Conservation (phyloP, 805 yeast species). For the Saccharomycopsis fibuligera region DNA sequence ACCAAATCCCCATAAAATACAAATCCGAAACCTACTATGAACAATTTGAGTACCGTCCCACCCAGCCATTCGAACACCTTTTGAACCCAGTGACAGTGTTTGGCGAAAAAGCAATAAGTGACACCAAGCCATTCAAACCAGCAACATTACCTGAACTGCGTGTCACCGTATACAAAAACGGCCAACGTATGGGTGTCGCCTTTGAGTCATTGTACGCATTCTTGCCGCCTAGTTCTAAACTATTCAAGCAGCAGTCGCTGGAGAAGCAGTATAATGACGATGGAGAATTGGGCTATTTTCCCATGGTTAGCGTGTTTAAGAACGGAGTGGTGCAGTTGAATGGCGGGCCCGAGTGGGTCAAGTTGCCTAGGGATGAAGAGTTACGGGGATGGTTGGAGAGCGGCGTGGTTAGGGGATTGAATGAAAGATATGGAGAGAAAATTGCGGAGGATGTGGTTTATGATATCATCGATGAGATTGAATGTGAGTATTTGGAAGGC, state of each 20-base stretch:
- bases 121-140: slow-evolving; percentile 38
- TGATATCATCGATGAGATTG: slow-evolving; percentile 83
- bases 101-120: slow-evolving; percentile 61
- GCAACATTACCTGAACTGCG: slow-evolving; percentile 51
- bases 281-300: slow-evolving; percentile 84
- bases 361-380: slow-evolving; percentile 35
- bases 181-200: slow-evolving; percentile 56
- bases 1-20: slow-evolving; percentile 81
- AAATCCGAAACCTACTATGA: slow-evolving; percentile 76
- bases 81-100: slow-evolving; percentile 65
- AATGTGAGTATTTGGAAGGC: slow-evolving; percentile 45
- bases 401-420: slow-evolving; percentile 40
- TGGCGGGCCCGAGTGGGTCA: slow-evolving; percentile 58
- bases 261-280: slow-evolving; percentile 51
- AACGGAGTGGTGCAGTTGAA: slow-evolving; percentile 71
- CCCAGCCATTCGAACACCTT: slow-evolving; percentile 67
- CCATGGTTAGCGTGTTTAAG: slow-evolving; percentile 76
- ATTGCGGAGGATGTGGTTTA: slow-evolving; percentile 76
- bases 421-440: slow-evolving; percentile 56
- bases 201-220: slow-evolving; percentile 63
- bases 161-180: slow-evolving; percentile 72
- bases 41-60: slow-evolving; percentile 68
- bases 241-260: slow-evolving; percentile 11
- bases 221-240: slow-evolving; percentile 65
- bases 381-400: slow-evolving; percentile 24